Percentiles rank a stretch among this genome's conserved stretches.
Conservation (phyloP, 306 rosid species). For the Glycyrrhiza uralensis region DNA sequence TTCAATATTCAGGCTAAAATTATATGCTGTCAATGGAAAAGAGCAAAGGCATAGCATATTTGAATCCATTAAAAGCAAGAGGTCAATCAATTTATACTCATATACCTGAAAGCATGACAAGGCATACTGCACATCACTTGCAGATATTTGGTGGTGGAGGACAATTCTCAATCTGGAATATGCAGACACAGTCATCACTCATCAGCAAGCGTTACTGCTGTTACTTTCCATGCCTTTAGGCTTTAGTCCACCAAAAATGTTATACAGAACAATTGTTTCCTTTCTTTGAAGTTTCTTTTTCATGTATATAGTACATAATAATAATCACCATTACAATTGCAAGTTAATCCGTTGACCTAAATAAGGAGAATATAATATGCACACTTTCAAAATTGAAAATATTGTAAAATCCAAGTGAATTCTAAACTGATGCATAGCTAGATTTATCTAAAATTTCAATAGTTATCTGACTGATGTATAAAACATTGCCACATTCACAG, state of each 20-base stretch:
- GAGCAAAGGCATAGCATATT: neutral
- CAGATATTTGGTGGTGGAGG: slow-evolving; percentile 80
- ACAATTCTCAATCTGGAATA: slow-evolving; percentile 76
- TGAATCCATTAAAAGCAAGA: neutral
- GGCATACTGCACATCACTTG: slow-evolving; percentile 64
- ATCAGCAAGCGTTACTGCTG: too few species aligned
- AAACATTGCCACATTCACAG: neutral
- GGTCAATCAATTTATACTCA: neutral
- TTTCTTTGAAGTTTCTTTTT: too few species aligned
- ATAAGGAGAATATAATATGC: neutral
- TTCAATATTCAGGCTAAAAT: neutral
- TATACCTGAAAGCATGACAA: slow-evolving; percentile 87
- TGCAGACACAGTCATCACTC: neutral
- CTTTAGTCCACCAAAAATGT: too few species aligned
- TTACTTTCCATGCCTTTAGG: too few species aligned
- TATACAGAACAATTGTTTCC: too few species aligned
- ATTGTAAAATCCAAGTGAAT: neutral
- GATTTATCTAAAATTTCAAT: neutral
- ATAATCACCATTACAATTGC: neutral
- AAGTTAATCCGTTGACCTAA: neutral
- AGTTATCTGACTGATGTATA: neutral
- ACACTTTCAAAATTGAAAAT: neutral
- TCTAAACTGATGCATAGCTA: neutral
- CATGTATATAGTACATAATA: neutral
- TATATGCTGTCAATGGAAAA: neutral